Evolutionary conservation across 1,139 yeast genomes (phyloP), one percentile per base, ranked within the genome.

Genomic region (Candida glucosophila): DNA sequence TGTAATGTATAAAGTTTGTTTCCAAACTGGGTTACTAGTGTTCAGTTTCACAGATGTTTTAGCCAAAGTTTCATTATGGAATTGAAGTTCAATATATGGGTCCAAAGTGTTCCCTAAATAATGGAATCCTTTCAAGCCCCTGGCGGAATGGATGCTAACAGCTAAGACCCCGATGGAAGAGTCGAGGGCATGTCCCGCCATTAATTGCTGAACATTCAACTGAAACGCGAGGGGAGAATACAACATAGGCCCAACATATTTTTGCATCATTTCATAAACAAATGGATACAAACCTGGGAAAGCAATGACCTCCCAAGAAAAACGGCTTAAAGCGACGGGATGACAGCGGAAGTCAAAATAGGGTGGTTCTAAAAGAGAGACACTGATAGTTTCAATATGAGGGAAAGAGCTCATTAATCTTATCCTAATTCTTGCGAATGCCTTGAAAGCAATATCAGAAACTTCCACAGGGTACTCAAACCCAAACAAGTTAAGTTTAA

Each of bases 401-500:
- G 98, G 98, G 55, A 81, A 86, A 5, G 85, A 67, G 3, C 85
- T 53, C 79, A 83, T 88, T 77, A 90, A 76, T 63, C 90, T 80
- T 49, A 90, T 53, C 45, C 96, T 71, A 28, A 90, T 71, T 51
- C 96, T 73, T 29, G 79, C 71, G 35, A 73, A 59, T 6, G 82
- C 88, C 30, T 62, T 67, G 40, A 78, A 73, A 0, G 86, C 61
- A 30, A 76, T 65, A 37, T 76, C 73, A 18, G 75, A 67, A 13
- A 80, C 74, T 14, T 67, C 58, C 12, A 79, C 67, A 5, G 86
- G 82, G 22, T 80, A 40, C 0, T 79, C 64, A 22, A 79, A 20
- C 11, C 90, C 90, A 46, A 78, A 79, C n/a, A 77, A 31, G 20
- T 58, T 68, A 5, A 74, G 76, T 43, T 76, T 76, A 40, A 88